Evolutionary conservation across 2,329 filamentous ascomycete genomes (phyloP).

Genomic region (Cladophialophora exuberans): DNA sequence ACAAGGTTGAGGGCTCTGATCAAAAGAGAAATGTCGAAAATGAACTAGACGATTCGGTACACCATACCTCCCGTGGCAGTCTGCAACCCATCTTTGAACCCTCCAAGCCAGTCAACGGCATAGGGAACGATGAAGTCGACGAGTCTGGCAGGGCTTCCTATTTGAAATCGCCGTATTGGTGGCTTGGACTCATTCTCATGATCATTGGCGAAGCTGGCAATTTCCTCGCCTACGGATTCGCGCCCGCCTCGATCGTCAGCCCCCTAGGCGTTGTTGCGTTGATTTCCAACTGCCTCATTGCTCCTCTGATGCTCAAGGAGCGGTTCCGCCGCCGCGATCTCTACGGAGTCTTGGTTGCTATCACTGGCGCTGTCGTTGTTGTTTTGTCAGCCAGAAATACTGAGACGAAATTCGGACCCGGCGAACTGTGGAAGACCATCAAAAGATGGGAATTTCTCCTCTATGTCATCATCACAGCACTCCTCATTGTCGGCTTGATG

Average conservation of each 20-base stretch:
- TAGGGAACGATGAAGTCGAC: conserved; percentile 41
- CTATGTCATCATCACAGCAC: conserved; percentile 77
- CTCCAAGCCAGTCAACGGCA: conserved; percentile 1
- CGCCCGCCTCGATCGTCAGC: conserved; percentile 94
- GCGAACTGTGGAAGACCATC: conserved; percentile 88
- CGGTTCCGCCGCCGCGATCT: conserved; percentile 82
- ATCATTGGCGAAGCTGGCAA: conserved; percentile 92
- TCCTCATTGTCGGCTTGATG: conserved; percentile 75
- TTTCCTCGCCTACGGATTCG: conserved; percentile 96
- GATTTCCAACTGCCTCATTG: conserved; percentile 95
- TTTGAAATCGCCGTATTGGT: conserved; percentile 92
- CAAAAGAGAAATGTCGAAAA: conserved; percentile 12
- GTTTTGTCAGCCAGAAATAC: conserved; percentile 88
- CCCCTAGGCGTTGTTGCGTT: conserved; percentile 95
- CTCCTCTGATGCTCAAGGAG: conserved; percentile 91
- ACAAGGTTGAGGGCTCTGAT: conserved; percentile 14
- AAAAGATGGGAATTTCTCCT: conserved; percentile 87
- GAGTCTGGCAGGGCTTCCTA: conserved; percentile 67
- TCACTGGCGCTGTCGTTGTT: conserved; percentile 86
- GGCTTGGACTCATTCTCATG: conserved; percentile 91
- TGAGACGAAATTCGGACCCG: conserved; percentile 87
- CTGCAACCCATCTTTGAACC: conserved; percentile 7
- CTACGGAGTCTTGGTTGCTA: conserved; percentile 83
- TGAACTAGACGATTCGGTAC: conserved; percentile 24
- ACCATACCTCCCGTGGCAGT: conserved; percentile 2